phyloP scores from a whole-genome alignment of 2,329 filamentous ascomycete genomes.

The Exophiala phaeomuriformis region DNA sequence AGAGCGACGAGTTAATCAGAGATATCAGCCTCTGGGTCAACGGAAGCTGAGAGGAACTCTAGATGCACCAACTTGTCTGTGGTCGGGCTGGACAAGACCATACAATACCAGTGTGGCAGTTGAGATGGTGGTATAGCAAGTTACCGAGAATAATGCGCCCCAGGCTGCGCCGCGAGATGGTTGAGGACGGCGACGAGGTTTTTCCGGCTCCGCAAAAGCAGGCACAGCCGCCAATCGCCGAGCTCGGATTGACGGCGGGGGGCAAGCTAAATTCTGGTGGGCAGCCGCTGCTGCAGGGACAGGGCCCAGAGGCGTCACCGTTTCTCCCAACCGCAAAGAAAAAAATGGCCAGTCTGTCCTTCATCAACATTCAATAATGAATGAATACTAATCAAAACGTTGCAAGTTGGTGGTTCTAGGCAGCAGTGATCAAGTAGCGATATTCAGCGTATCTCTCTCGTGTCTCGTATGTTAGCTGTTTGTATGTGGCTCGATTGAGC shows the following conservation, averaged over 20 bases:
- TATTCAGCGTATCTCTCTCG: background rate
- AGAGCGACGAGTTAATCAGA: constrained; percentile 15
- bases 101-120: background rate
- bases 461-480: background rate
- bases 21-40: constrained; percentile 8
- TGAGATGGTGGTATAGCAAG: background rate
- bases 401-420: background rate
- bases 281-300: constrained; percentile 18
- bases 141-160: background rate
- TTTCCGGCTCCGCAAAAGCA: constrained; percentile 7
- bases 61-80: background rate
- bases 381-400: background rate
- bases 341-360: constrained; percentile 3
- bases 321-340: constrained; percentile 4
- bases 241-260: background rate
- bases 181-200: constrained; percentile 14
- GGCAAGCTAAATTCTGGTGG: constrained; percentile 12
- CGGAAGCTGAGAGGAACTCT: constrained; percentile 3
- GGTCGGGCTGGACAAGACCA: background rate
- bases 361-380: background rate
- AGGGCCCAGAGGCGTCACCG: constrained; percentile 13
- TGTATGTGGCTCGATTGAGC: background rate
- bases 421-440: background rate
- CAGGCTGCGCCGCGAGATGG: background rate
- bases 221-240: background rate